These are phyloP conservation scores for Orbilia javanica DNA, from an alignment of 2,329 filamentous ascomycete genomes.

Conservation along the genomic window DNA sequence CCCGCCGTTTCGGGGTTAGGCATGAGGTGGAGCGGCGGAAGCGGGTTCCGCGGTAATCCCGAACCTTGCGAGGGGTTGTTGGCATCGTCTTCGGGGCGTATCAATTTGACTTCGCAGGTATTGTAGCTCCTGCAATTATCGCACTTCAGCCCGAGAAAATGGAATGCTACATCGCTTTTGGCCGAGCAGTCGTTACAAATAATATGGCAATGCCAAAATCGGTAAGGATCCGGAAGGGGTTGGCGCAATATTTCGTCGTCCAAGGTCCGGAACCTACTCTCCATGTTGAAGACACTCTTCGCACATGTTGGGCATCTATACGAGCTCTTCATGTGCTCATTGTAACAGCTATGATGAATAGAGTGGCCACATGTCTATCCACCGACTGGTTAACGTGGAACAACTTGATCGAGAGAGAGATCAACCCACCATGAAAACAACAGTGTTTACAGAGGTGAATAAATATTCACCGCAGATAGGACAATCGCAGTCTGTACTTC, in stretches of 20 bases:
- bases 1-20: conserved; percentile 54
- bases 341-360: conserved; percentile 90
- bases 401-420: neutral
- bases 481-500: conserved; percentile 93
- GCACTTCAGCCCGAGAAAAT: conserved; percentile 95
- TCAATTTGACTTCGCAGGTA: conserved; percentile 75
- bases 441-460: conserved; percentile 87
- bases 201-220: conserved; percentile 82
- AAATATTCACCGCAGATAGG: conserved; percentile 97
- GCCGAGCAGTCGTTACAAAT: conserved; percentile 95
- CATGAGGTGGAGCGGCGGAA: conserved; percentile 49
- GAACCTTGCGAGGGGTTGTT: conserved; percentile 24
- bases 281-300: conserved; percentile 98
- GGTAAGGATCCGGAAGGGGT: conserved; percentile 90
- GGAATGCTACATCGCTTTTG: conserved; percentile 86
- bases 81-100: conserved; percentile 65
- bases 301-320: conserved; percentile 96
- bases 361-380: conserved; percentile 83
- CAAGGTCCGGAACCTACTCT: conserved; percentile 89
- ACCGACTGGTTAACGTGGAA: neutral
- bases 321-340: conserved; percentile 86
- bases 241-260: conserved; percentile 88
- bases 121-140: conserved; percentile 78
- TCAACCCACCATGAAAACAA: conserved; percentile 81
- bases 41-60: conserved; percentile 29